A percentile compares a stretch with the other conserved stretches of the same genome.
phyloP scores from a whole-genome alignment of 257 asterid genomes.

The Catharanthus roseus region DNA sequence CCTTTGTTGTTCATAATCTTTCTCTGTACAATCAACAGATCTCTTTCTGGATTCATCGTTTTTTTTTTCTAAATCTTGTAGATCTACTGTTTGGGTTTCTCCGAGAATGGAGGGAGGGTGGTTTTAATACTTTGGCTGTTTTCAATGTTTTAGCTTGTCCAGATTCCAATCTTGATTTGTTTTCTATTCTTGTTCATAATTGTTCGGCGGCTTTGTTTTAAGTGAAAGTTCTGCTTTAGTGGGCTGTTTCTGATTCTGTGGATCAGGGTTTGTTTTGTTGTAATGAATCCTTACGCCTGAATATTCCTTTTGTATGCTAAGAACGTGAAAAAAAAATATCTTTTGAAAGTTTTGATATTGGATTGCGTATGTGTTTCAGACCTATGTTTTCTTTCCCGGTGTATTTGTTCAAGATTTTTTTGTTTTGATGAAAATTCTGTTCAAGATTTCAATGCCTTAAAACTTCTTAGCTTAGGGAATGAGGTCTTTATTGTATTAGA shows the following conservation, averaged over 20 bases:
- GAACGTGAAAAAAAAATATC: too few relatives aligned
- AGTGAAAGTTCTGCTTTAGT: neutral
- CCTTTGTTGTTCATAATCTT: neutral
- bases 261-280: neutral
- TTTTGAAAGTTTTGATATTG: neutral
- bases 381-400: neutral
- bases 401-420: too few relatives aligned
- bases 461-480: too few relatives aligned
- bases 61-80: neutral
- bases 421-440: too few relatives aligned
- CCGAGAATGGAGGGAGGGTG: neutral
- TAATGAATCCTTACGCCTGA: neutral
- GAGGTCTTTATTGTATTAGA: too few relatives aligned
- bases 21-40: neutral
- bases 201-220: neutral
- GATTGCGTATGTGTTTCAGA: neutral
- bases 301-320: neutral
- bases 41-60: neutral
- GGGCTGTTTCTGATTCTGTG: neutral
- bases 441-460: too few relatives aligned
- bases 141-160: neutral
- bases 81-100: slow-evolving; percentile 7
- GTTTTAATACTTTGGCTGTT: neutral
- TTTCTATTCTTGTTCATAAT: neutral
- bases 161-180: slow-evolving; percentile 1